Base-by-base conservation (phyloP, 208 protist species). In the Acanthamoeba sp. region DNA sequence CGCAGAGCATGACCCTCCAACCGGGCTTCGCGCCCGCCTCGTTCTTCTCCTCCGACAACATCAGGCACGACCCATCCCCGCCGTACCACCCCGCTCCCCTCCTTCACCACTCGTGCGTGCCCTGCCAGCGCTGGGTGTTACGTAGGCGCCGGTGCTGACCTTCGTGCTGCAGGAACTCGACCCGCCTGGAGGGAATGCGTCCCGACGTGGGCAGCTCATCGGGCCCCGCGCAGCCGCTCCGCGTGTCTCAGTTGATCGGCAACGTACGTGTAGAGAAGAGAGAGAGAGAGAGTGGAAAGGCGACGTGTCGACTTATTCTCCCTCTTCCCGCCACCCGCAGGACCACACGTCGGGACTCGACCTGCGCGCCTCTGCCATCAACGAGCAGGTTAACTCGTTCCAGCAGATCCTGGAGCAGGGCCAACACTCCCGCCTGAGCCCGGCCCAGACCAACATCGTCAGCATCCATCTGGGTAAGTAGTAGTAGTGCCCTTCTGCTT, bases 361-460 rank as follows among this genome's bases (percentile, higher is more conserved):
- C 76, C 76, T 85, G 45, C 76, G 76, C 22, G 76, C 45, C 18
- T 85, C 76, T 27, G 76, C 76, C 12, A 57, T 85, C 45, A 85
- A 50, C 76, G 76, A 85, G 76, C 76, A 85, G 45, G 76, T 85
- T 2, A 40, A 85, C 42, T 85, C 76, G 76, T 85, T 85, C 42
- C 76, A 85, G 32, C 38, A 85, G 38, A 85, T 85, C 38, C 45
- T 85, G 27, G 42, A 59, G 45, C 45, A 85, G 12, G 24, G 76
- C 2, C 76, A 85, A 36, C 22, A 22, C 9, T 10, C 32, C 9
- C 76, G 76, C 32, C 29, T 85, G 42, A 85, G 22, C 18, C 45
- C 38, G 20, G 76, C 45, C 2, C 76, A 85, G 76, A 48, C 76
- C 27, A 50, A 85, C 76, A 32, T 57, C n/a, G 34, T 85, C 76